Evolutionary conservation across 441 rosid species (phyloP).

Genomic region (Gossypium lobatum): DNA sequence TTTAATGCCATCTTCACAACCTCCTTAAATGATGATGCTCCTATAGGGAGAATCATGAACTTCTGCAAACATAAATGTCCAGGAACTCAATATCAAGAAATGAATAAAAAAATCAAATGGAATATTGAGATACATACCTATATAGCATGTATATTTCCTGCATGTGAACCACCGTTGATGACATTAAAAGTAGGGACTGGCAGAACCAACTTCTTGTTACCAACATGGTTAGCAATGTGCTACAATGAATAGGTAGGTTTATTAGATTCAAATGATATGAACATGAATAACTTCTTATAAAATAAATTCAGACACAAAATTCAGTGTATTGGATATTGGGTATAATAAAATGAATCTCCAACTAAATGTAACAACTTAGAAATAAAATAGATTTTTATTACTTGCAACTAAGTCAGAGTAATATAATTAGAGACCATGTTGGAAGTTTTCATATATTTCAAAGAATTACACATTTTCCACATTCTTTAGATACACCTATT

Average conservation of each 20-base stretch:
- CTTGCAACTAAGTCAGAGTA: too few relatives aligned
- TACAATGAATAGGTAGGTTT: constrained; percentile 27
- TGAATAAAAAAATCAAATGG: neutral
- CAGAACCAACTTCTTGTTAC: constrained; percentile 75
- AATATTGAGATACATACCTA: constrained; percentile 37
- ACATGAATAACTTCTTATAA: neutral
- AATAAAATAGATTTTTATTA: too few relatives aligned
- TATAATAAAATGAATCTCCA: too few relatives aligned
- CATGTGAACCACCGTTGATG: constrained; percentile 97
- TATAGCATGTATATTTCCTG: constrained; percentile 95
- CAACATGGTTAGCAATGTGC: constrained; percentile 87
- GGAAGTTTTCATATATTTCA: too few relatives aligned
- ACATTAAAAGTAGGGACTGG: constrained; percentile 97
- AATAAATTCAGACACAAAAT: neutral
- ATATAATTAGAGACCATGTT: too few relatives aligned
- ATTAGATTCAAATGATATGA: neutral
- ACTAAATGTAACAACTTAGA: too few relatives aligned
- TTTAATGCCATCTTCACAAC: constrained; percentile 62
- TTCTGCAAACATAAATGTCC: constrained; percentile 37
- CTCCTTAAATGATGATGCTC: constrained; percentile 80
- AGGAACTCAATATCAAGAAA: neutral
- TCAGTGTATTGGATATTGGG: neutral
- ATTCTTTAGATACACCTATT: too few relatives aligned
- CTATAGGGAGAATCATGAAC: constrained; percentile 87
- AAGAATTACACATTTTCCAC: too few relatives aligned